Evolutionary conservation across 495 filamentous ascomycete genomes (phyloP), one percentile per base, ranked within the genome.

Genomic region (Neurospora sp.): DNA sequence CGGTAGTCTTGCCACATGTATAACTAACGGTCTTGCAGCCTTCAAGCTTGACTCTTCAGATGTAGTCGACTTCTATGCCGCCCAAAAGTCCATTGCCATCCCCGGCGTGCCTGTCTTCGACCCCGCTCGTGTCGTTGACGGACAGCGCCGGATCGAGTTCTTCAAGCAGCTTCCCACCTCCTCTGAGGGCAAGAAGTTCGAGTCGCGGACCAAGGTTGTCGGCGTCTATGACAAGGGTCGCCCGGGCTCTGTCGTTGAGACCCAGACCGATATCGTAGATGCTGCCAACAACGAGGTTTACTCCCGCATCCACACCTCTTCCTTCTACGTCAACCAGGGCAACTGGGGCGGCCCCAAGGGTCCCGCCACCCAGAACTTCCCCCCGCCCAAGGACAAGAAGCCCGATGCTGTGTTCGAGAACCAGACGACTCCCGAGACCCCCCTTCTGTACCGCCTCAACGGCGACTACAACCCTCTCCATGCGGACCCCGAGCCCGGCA

Each of bases 161-260:
- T 81, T 92, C 80, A 94, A 94, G 83, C 90, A 89, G 7, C 86
- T 97, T 9, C 94, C 94, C 16, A 78, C 89, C 4, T 89, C 89
- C 20, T 93, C 90, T 27, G 89, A 83, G 9, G 94, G 93, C 62
- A 86, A 83, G 72, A 88, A 86, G 73, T 95, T 94, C 78, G 92
- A 97, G 84, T 81, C 94, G 54, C 88, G 92, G 71, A 89, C 85
- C 75, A 94, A 92, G 81, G 91, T 96, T 39, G 81, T 97, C 12
- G 94, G 94, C 20, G 92, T 97, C 16, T 97, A 95, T 81, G 94
- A 97, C 81, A 97, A 97, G 84, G 94, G 94, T 72, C 92, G 93
- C 77, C 87, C 92, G 0, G 93, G 93, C 23, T 91, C 88, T 16
- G 93, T 97, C 5, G 84, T 96, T 11, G 94, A 96, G 80, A 93